Base-by-base conservation (phyloP, 305 asterid genomes). In the Ilex paraguariensis region DNA sequence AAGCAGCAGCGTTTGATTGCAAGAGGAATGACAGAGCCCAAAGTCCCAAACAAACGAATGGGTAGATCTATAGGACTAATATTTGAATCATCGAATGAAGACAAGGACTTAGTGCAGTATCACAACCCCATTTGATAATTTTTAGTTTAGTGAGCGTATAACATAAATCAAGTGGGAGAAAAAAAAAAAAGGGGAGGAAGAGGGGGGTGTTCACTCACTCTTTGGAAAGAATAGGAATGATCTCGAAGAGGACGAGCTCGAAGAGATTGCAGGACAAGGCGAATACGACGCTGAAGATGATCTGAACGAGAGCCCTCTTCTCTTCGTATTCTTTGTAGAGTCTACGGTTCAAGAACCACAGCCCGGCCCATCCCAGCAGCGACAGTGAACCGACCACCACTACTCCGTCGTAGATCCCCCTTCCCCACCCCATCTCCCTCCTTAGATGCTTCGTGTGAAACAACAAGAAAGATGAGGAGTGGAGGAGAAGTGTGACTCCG, bases 291-390 rank as follows among this genome's bases (percentile, higher is more conserved):
- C 99, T 93, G 86, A 93, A 93, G 59, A 93, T 93, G 85, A 90
- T 90, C 87, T 93, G 99, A 32, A 93, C 99, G 70, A 90, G 71
- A 10, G 80, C 95, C 73, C 91, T 81, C 77, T 93, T 93, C 87
- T 93, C 99, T 70, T 93, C 97, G 65, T 90, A 93, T 79, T 93
- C 99, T 72, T 93, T 93, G 84, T 93, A 93, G 32, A 93, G 87
- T 77, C 95, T 81, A 54, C 87, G 78, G 73, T 93, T 93, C 84
- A 93, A 60, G 70, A 93, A 93, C 99, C 99, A 93, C 61, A 93
- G 59, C 12, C 99, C 99, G 33, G 83, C 85, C 96, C 97, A 93
- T 17, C 96, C 99, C 54, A 90, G 72, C 71, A 90, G 76, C 52
- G 80, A 66, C 70, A 93, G 76, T 51, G 99, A 93, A 13, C 91